These are phyloP conservation scores for Thyridium curvatum DNA, from an alignment of 2,329 filamentous ascomycete genomes.

Conservation along the genomic window DNA sequence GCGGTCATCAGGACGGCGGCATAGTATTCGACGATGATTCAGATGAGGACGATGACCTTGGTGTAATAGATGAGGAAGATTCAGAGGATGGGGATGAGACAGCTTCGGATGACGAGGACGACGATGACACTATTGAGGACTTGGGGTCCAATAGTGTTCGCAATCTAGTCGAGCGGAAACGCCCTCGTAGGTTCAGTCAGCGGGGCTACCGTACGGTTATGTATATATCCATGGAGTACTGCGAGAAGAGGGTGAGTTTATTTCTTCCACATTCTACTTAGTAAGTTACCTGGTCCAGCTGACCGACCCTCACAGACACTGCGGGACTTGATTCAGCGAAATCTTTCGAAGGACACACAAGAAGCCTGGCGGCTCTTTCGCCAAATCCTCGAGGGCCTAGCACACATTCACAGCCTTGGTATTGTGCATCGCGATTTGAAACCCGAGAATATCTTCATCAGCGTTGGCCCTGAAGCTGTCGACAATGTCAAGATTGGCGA, in stretches of 20 bases:
- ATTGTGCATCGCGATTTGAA: slow-evolving; percentile 97
- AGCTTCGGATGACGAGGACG: slow-evolving; percentile 7
- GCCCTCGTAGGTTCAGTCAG: slow-evolving; percentile 26
- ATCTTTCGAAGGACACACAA: slow-evolving; percentile 65
- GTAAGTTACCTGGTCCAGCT: background rate
- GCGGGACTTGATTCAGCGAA: slow-evolving; percentile 76
- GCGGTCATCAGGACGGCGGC: slow-evolving; percentile 55
- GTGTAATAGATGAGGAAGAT: slow-evolving; percentile 10
- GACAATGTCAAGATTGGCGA: slow-evolving; percentile 95
- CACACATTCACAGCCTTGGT: slow-evolving; percentile 81
- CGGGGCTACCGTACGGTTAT: slow-evolving; percentile 64
- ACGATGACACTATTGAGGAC: background rate
- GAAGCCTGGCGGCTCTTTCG: slow-evolving; percentile 88
- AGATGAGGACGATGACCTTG: slow-evolving; percentile 11
- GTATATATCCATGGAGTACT: slow-evolving; percentile 99
- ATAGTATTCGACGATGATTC: slow-evolving; percentile 61
- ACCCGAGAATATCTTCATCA: slow-evolving; percentile 94
- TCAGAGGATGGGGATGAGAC: slow-evolving; percentile 3
- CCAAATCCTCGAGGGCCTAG: slow-evolving; percentile 83
- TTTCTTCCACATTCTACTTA: background rate
- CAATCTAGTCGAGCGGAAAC: slow-evolving; percentile 10
- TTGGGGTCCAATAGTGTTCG: background rate
- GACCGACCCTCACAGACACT: slow-evolving; percentile 52
- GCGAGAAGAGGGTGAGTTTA: slow-evolving; percentile 69
- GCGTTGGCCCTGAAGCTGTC: slow-evolving; percentile 58